Percentiles rank a stretch among this genome's conserved stretches.
Evolutionary conservation across 2,329 filamentous ascomycete genomes (phyloP).

Genomic region (Achaetomium macrosporum): DNA sequence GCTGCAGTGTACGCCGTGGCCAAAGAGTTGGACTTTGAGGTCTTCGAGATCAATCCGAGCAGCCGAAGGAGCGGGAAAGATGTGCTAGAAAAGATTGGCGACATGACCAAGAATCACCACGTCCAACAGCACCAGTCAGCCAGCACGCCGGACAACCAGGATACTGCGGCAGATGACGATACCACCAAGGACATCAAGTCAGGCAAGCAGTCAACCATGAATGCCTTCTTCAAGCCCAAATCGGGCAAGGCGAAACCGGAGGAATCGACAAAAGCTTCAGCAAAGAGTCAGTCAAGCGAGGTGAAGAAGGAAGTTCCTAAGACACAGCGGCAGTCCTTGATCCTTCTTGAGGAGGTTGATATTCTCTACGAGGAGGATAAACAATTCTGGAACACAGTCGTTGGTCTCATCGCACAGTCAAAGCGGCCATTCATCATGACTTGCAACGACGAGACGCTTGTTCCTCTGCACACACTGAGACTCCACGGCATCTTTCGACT

Average conservation of each 20-base stretch:
- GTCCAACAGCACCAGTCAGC: constrained; percentile 52
- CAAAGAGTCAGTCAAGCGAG: constrained; percentile 15
- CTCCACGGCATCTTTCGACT: constrained; percentile 82
- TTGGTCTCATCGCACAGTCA: constrained; percentile 72
- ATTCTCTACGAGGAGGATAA: constrained; percentile 92
- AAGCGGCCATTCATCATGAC: constrained; percentile 92
- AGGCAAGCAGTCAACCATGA: constrained; percentile 73
- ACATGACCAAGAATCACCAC: constrained; percentile 94
- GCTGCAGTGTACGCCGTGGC: constrained; percentile 88
- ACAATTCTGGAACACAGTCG: constrained; percentile 83
- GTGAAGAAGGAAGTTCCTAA: constrained; percentile 35
- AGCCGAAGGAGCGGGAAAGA: constrained; percentile 83
- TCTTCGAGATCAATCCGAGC: constrained; percentile 90
- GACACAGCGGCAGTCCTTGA: constrained; percentile 84
- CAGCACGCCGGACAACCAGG: constrained; percentile 26
- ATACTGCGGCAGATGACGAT: constrained; percentile 39
- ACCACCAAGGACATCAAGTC: constrained; percentile 55
- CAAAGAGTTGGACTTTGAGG: constrained; percentile 83
- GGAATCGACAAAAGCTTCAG: constrained; percentile 29
- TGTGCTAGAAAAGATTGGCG: constrained; percentile 83
- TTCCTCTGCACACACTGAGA: constrained; percentile 69
- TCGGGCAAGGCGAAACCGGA: constrained; percentile 22
- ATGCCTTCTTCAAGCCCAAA: constrained; percentile 68
- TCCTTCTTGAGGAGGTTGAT: constrained; percentile 90
- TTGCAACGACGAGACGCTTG: constrained; percentile 82